Evolutionary conservation across 345 rosid genomes (phyloP), one percentile per base, ranked within the genome.

Genomic region (rapeseed (Brassica napus)): DNA sequence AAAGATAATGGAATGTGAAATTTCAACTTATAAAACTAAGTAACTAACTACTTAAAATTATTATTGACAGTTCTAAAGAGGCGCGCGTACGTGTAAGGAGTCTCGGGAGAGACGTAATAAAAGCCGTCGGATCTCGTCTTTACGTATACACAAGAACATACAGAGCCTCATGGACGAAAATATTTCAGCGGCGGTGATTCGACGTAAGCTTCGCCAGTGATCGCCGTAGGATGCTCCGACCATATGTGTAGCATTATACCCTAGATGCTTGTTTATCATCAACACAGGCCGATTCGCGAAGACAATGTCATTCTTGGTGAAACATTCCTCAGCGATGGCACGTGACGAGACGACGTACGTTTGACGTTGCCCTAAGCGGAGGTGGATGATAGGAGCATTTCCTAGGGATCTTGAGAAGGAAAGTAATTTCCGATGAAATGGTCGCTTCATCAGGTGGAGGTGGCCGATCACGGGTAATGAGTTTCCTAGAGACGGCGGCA

Each of bases 401-500:
- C 88, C 88, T 3, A 85, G 81, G 4, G 77, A 65, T 23, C 61
- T 71, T 0, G 90, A 82, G 16, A 86, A 79, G 0, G n/a, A 55
- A 1, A 61, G 73, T 14, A 90, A 49, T 5, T 72, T 44, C 6
- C 82, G 79, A 49, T 86, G 85, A 54, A 82, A 31, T 1, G 89
- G 88, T n/a, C 68, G 76, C 60, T 75, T 85, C 6, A 85, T 59
- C 39, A 81, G 86, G 79, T 84, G 87, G 37, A 89, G 84, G 64
- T 89, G 91, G 21, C 93, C 91, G 5, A 89, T 34, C 63, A 89
- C 11, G 2, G 91, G 89, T 32, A 86, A 74, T 12, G 86, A 65
- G 6, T 63, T 71, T 12, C 72, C 68, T 0, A 87, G 89, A 62
- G 83, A 57, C 6, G 91, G 91, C 0, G 91, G 89, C 4, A 73